Evolutionary conservation across 1,284 basidiomycete genomes (phyloP).

Genomic region (Ustilago hordei): DNA sequence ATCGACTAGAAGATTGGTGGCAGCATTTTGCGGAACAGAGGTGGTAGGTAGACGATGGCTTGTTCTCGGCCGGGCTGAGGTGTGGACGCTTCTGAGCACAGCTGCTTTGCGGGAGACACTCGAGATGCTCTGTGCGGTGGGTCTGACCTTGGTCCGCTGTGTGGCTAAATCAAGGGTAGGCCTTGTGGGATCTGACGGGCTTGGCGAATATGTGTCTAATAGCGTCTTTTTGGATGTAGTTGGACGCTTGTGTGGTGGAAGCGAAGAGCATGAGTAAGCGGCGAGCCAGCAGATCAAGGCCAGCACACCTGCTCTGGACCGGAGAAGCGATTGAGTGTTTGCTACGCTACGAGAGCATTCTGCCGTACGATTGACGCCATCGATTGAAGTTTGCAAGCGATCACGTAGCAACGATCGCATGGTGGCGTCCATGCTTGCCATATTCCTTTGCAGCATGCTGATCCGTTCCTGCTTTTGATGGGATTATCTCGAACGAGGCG

Average conservation of each 20-base stretch:
- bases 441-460: slow-evolving; percentile 19
- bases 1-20: not conserved
- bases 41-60: slow-evolving; percentile 9
- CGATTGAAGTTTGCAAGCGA: slow-evolving; percentile 39
- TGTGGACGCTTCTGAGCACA: slow-evolving; percentile 30
- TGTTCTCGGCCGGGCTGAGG: slow-evolving; percentile 24
- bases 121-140: not conserved
- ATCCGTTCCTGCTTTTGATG: not conserved
- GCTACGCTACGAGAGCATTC: slow-evolving; percentile 38
- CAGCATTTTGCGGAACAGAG: slow-evolving; percentile 1
- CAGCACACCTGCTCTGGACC: slow-evolving; percentile 35
- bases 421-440: slow-evolving; percentile 30
- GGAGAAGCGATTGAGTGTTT: slow-evolving; percentile 18
- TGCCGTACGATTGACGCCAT: slow-evolving; percentile 30
- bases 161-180: slow-evolving; percentile 9
- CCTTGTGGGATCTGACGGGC: not conserved
- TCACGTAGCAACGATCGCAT: slow-evolving; percentile 34
- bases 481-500: not conserved
- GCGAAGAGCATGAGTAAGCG: slow-evolving; percentile 36
- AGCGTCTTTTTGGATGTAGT: not conserved
- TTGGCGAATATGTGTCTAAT: not conserved
- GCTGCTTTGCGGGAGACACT: slow-evolving; percentile 26
- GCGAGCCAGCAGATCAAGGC: slow-evolving; percentile 48
- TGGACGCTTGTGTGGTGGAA: slow-evolving; percentile 7
- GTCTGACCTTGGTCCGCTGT: not conserved